Percentiles rank a stretch among this genome's conserved stretches.
Conservation (phyloP, 768 basidiomycete species). For the Lentinula sp. region DNA sequence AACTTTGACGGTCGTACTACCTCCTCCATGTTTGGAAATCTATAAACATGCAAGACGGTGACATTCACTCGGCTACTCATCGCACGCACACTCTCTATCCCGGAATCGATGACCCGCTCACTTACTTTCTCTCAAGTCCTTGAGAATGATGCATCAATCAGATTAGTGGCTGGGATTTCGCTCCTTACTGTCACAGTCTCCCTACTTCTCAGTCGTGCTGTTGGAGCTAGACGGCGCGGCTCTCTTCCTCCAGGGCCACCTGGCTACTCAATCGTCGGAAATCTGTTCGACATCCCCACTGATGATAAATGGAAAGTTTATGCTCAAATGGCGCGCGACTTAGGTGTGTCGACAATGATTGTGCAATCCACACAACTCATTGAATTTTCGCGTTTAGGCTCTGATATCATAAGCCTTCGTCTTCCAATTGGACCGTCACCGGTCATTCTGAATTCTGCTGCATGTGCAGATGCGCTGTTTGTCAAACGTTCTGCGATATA, state of each 20-base stretch:
- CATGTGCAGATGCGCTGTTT: slow-evolving; percentile 10
- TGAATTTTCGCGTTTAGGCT: background rate
- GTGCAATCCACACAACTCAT: too few species aligned
- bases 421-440: slow-evolving; percentile 9
- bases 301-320: slow-evolving; percentile 3
- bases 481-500: slow-evolving; percentile 13
- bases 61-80: too few species aligned
- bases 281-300: slow-evolving; percentile 6
- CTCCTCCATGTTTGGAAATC: background rate
- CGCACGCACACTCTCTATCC: background rate
- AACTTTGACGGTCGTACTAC: background rate
- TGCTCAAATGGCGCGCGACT: background rate
- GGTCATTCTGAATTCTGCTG: slow-evolving; percentile 12
- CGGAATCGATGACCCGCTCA: background rate
- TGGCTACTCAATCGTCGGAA: slow-evolving; percentile 9
- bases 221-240: background rate
- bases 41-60: background rate
- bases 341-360: background rate
- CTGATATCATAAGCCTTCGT: slow-evolving; percentile 9
- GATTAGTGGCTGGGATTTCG: background rate
- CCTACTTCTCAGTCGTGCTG: background rate
- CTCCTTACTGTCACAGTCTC: background rate
- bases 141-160: background rate
- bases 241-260: slow-evolving; percentile 8
- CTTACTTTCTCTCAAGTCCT: background rate